Conservation (phyloP, 2,329 filamentous ascomycete genomes). For the Lizonia empirigonia region DNA sequence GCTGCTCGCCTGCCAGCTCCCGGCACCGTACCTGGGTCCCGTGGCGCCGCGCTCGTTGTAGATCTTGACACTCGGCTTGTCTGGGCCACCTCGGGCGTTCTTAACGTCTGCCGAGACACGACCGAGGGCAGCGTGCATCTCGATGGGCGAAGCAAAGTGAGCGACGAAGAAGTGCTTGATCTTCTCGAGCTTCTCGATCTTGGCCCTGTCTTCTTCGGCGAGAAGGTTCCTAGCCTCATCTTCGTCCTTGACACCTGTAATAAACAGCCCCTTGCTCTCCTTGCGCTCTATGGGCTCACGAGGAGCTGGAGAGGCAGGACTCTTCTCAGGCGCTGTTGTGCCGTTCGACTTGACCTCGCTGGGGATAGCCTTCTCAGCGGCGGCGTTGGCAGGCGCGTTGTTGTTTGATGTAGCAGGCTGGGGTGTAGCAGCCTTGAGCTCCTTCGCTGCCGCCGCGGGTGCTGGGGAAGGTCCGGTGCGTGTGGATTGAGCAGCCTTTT, state of each 20-base stretch:
- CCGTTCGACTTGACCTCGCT: slow-evolving; percentile 58
- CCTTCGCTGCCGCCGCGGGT: slow-evolving; percentile 49
- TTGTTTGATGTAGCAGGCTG: slow-evolving; percentile 48
- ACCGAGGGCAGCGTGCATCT: slow-evolving; percentile 79
- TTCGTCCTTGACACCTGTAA: slow-evolving; percentile 82
- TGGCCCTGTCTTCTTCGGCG: slow-evolving; percentile 78
- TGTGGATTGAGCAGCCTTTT: slow-evolving; percentile 47
- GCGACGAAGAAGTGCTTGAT: slow-evolving; percentile 83
- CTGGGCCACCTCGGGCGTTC: slow-evolving; percentile 73
- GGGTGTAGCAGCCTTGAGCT: slow-evolving; percentile 57
- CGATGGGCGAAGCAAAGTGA: slow-evolving; percentile 78
- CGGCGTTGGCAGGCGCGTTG: slow-evolving; percentile 41
- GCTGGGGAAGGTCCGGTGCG: slow-evolving; percentile 50
- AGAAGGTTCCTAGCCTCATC: slow-evolving; percentile 85
- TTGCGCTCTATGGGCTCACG: slow-evolving; percentile 61
- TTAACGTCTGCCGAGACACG: slow-evolving; percentile 78
- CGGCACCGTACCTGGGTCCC: slow-evolving; percentile 56
- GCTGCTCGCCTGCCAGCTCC: slow-evolving; percentile 66
- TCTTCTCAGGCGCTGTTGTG: slow-evolving; percentile 50
- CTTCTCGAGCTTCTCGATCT: slow-evolving; percentile 72
- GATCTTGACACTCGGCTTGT: slow-evolving; percentile 80
- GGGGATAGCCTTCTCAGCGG: slow-evolving; percentile 48
- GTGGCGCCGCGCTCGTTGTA: slow-evolving; percentile 68
- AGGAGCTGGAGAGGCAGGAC: slow-evolving; percentile 46
- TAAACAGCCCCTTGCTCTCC: slow-evolving; percentile 84